A percentile compares a stretch with the other conserved stretches of the same genome.
Conservation (phyloP, 2,329 filamentous ascomycete genomes). For the Microdochium nivale region DNA sequence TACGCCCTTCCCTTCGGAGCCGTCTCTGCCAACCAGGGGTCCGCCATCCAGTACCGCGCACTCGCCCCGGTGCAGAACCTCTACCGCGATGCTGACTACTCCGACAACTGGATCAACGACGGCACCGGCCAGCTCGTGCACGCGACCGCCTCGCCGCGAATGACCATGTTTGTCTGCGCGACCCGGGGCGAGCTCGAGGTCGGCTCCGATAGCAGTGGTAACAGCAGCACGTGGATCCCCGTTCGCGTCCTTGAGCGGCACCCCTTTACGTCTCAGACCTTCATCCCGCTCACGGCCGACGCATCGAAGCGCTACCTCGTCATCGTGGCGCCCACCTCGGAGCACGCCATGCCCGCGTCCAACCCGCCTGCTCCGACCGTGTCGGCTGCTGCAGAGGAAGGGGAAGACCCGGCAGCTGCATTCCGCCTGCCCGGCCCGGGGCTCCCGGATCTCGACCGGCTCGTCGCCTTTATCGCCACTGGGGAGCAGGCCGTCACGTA, state of each 20-base stretch:
- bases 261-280: conserved; percentile 90
- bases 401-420: conserved; percentile 19
- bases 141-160: conserved; percentile 48
- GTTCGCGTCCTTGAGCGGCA: conserved; percentile 79
- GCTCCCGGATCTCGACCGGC: conserved; percentile 60
- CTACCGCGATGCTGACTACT: too few relatives aligned
- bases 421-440: conserved; percentile 45
- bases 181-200: conserved; percentile 55
- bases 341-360: conserved; percentile 21
- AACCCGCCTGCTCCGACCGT: conserved; percentile 30
- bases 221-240: too few relatives aligned
- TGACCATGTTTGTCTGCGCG: conserved; percentile 91
- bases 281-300: conserved; percentile 61
- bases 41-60: conserved; percentile 77
- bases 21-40: conserved; percentile 72
- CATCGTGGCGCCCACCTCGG: conserved; percentile 71
- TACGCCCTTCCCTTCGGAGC: conserved; percentile 33
- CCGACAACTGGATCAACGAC: too few relatives aligned
- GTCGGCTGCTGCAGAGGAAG: conserved; percentile 10
- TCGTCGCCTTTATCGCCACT: conserved; percentile 72
- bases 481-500: conserved; percentile 85
- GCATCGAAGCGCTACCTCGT: conserved; percentile 60
- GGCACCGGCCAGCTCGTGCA: conserved; percentile 44
- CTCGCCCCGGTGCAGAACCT: conserved; percentile 66
- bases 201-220: conserved; percentile 18